Evolutionary conservation across 768 basidiomycete genomes (phyloP).

Genomic region (Sistotremastrum niveocremeum): DNA sequence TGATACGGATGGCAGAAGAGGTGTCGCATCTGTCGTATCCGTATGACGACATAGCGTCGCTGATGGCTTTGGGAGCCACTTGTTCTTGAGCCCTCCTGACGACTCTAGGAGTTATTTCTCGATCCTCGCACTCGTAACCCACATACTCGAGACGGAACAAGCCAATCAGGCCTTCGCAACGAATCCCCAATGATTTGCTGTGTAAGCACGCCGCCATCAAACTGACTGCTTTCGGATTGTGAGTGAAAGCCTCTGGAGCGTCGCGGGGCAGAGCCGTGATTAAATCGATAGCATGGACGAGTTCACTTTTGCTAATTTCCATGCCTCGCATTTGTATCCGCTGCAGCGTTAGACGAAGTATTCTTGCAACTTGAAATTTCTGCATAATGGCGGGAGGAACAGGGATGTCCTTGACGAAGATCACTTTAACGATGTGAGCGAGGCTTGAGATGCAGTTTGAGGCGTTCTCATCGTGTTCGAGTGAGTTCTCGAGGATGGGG

Average conservation of each 20-base stretch:
- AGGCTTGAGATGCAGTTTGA: too few relatives aligned
- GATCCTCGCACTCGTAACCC: constrained; percentile 20
- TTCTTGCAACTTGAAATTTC: too few relatives aligned
- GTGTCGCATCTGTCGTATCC: constrained; percentile 33
- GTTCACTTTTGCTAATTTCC: too few relatives aligned
- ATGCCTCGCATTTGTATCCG: too few relatives aligned
- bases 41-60: constrained; percentile 33
- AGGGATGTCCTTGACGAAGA: too few relatives aligned
- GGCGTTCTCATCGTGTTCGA: too few relatives aligned
- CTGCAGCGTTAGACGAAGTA: too few relatives aligned
- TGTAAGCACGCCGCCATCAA: constrained; percentile 44
- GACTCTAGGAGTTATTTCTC: too few relatives aligned
- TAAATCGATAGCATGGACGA: constrained; percentile 35
- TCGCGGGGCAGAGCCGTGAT: constrained; percentile 30
- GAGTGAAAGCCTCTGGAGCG: constrained; percentile 30
- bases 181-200: constrained; percentile 38
- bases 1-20: too few relatives aligned
- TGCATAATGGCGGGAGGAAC: too few relatives aligned
- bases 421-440: too few relatives aligned
- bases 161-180: constrained; percentile 38
- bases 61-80: constrained; percentile 40
- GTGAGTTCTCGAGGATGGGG: too few relatives aligned
- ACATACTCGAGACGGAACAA: constrained; percentile 31
- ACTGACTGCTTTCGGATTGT: constrained; percentile 28
- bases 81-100: constrained; percentile 6